Evolutionary conservation across 208 protist species (phyloP).

Genomic region (Leishmania aethiopica): DNA sequence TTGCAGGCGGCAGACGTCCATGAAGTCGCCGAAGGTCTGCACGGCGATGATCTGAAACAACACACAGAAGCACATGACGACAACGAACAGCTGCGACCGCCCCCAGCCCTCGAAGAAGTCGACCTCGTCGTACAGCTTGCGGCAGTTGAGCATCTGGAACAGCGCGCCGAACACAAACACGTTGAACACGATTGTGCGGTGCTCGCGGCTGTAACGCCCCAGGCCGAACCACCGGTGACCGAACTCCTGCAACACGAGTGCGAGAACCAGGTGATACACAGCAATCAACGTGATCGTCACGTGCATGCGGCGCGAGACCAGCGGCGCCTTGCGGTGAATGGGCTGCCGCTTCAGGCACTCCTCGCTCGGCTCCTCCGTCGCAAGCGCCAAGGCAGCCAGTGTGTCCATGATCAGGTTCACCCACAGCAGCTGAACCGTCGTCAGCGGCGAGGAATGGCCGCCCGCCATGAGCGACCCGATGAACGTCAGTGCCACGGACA

Average conservation of each 20-base stretch:
- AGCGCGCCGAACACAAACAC: constrained; percentile 93
- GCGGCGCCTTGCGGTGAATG: constrained; percentile 68
- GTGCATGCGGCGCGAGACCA: constrained; percentile 90
- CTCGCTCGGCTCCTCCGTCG: constrained; percentile 95
- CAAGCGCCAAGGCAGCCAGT: constrained; percentile 95
- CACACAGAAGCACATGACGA: constrained; percentile 79
- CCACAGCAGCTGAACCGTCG: constrained; percentile 98
- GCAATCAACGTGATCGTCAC: constrained; percentile 67
- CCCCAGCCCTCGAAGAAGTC: constrained; percentile 96
- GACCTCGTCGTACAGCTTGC: constrained; percentile 90
- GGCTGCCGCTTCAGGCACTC: constrained; percentile 71
- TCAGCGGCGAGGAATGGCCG: constrained; percentile 74
- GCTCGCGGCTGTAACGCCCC: constrained; percentile 27
- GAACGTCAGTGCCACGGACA: constrained; percentile 93
- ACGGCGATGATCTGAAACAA: constrained; percentile 89
- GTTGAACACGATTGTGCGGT: constrained; percentile 95
- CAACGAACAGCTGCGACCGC: constrained; percentile 75
- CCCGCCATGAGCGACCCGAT: constrained; percentile 85
- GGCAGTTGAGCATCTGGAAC: constrained; percentile 94
- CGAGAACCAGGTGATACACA: constrained; percentile 70
- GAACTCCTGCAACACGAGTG: constrained; percentile 53
- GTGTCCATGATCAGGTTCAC: constrained; percentile 99
- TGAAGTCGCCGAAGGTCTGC: constrained; percentile 89
- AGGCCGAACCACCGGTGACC: constrained; percentile 47
- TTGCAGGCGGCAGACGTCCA: constrained; percentile 65